Conservation (phyloP, 345 rosid genomes). For the Salix dunnii region DNA sequence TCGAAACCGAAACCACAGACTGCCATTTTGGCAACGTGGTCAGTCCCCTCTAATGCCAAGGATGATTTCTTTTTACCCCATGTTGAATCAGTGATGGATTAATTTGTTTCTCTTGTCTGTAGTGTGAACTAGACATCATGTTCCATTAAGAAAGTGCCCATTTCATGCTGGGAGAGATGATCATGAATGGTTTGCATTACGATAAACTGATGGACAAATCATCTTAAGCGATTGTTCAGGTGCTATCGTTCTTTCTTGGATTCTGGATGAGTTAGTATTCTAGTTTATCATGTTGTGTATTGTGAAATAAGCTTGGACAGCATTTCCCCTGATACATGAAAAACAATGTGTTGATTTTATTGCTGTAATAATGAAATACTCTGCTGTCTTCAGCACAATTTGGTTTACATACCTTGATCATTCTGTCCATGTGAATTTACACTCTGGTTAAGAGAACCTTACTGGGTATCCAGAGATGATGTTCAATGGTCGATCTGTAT, state of each 20-base stretch:
- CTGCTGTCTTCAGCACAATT: background rate
- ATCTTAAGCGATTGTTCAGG: slow-evolving; percentile 30
- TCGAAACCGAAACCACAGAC: slow-evolving; percentile 99
- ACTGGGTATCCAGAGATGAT: background rate
- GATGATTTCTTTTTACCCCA: background rate
- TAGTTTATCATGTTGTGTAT: background rate
- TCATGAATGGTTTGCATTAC: slow-evolving; percentile 83
- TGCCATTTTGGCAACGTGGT: slow-evolving; percentile 98
- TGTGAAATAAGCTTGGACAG: background rate
- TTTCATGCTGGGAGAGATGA: slow-evolving; percentile 98
- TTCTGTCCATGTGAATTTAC: background rate
- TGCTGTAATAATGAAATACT: background rate
- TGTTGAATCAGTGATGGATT: background rate
- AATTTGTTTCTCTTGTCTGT: slow-evolving; percentile 9
- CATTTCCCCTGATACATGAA: background rate
- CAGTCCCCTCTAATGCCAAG: slow-evolving; percentile 19
- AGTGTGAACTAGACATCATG: slow-evolving; percentile 99
- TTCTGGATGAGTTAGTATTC: background rate
- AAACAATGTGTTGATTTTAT: background rate
- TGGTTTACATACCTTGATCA: background rate
- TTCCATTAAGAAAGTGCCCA: slow-evolving; percentile 98
- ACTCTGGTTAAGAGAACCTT: background rate
- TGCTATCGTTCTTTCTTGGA: background rate
- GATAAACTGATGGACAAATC: slow-evolving; percentile 91
- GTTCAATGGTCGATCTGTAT: no score